phyloP scores from a whole-genome alignment of 192 early-diverging fungal species.

The Geranomyces michiganensis region DNA sequence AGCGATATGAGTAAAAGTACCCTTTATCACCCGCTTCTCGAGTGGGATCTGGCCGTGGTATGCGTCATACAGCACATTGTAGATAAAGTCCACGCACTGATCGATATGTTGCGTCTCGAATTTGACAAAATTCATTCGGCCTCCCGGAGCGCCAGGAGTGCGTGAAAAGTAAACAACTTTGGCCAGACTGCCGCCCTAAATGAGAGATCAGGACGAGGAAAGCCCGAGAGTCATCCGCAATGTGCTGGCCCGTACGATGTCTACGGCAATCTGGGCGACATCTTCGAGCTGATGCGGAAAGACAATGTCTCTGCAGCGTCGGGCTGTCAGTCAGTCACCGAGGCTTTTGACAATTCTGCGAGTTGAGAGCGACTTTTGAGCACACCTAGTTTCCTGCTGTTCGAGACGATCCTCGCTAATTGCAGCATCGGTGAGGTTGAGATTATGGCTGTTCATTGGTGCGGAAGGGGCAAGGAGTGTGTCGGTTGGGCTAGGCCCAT shows the following conservation, averaged over 20 bases:
- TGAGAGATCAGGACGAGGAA: not conserved
- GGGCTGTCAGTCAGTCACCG: no score
- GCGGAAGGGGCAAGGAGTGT: no score
- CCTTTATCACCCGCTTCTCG: no score
- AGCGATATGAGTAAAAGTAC: no score
- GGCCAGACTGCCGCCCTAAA: slow-evolving; percentile 58
- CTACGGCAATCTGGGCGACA: slow-evolving; percentile 87
- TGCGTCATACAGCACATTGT: slow-evolving; percentile 57
- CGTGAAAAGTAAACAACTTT: slow-evolving; percentile 68
- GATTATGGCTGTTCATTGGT: no score
- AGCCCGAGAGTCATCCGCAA: not conserved
- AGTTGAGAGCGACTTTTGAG: no score
- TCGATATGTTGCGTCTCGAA: slow-evolving; percentile 94
- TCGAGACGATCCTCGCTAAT: no score
- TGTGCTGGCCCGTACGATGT: slow-evolving; percentile 61
- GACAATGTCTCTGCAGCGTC: slow-evolving; percentile 69
- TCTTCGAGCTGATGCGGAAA: slow-evolving; percentile 84
- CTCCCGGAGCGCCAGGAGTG: slow-evolving; percentile 59
- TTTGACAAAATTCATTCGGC: slow-evolving; percentile 87
- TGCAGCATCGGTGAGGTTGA: no score
- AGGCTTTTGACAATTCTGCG: no score
- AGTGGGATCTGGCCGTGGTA: slow-evolving; percentile 37
- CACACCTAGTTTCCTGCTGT: no score
- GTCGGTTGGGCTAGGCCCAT: no score
- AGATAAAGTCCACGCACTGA: slow-evolving; percentile 83